Conservation (phyloP, 2,329 filamentous ascomycete species). For the Aureobasidium zeae region DNA sequence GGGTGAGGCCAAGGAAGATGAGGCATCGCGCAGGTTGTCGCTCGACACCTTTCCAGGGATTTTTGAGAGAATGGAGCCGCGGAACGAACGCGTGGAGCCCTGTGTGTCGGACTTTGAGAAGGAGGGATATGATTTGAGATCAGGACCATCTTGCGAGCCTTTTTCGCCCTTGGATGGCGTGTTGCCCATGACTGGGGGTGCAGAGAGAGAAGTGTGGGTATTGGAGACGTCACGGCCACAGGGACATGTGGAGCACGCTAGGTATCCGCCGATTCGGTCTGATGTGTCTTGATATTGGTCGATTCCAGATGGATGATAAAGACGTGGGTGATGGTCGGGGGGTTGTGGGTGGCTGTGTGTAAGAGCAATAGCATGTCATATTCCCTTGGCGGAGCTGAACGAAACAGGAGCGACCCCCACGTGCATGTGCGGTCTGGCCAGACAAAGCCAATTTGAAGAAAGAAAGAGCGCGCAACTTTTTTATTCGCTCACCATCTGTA, state of each 20-base stretch:
- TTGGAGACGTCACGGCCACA: constrained; percentile 39
- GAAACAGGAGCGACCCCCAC: no score
- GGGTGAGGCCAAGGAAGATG: constrained; percentile 21
- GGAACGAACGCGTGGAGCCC: constrained; percentile 79
- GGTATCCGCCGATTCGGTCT: background rate
- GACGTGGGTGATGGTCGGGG: no score
- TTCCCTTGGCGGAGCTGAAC: no score
- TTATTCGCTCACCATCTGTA: no score
- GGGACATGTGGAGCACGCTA: constrained; percentile 13
- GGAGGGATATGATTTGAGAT: constrained; percentile 78
- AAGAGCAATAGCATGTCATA: no score
- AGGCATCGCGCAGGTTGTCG: constrained; percentile 75
- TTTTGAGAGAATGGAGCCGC: constrained; percentile 73
- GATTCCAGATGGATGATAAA: no score
- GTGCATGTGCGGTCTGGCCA: no score
- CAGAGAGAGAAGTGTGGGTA: background rate
- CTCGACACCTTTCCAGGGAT: constrained; percentile 62
- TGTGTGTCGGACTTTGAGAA: constrained; percentile 89
- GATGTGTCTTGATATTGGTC: no score
- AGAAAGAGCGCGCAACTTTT: no score
- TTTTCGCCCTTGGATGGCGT: constrained; percentile 55
- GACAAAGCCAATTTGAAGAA: no score
- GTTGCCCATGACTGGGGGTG: constrained; percentile 55
- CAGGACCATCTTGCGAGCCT: constrained; percentile 42
- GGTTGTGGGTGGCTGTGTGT: no score